phyloP scores from a whole-genome alignment of 345 rosid species.

The Salix purpurea region DNA sequence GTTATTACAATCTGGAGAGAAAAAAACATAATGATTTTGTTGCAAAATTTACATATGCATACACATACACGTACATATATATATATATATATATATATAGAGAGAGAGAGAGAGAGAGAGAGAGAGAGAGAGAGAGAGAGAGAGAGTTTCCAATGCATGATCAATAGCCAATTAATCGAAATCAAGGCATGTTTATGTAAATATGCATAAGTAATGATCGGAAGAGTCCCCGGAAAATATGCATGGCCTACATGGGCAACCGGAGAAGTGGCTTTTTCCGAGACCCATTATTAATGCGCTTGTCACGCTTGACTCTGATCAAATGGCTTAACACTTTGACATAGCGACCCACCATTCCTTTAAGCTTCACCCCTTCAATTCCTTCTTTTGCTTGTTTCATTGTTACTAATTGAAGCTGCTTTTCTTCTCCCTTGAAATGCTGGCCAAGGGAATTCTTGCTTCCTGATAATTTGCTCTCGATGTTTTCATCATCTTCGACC shows the following conservation, averaged over 20 bases:
- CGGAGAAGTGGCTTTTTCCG: slow-evolving; percentile 23
- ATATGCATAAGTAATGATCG: neutral
- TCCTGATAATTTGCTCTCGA: neutral
- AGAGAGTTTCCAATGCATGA: neutral
- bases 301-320: slow-evolving; percentile 48
- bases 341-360: slow-evolving; percentile 59
- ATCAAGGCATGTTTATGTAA: too few relatives aligned
- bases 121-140: too few relatives aligned
- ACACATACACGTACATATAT: too few relatives aligned
- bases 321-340: slow-evolving; percentile 55
- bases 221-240: neutral
- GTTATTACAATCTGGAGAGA: too few relatives aligned
- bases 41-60: too few relatives aligned
- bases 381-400: slow-evolving; percentile 22
- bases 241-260: slow-evolving; percentile 12
- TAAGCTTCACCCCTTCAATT: slow-evolving; percentile 33
- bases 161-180: too few relatives aligned
- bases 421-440: slow-evolving; percentile 44
- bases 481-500: neutral
- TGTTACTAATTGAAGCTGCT: slow-evolving; percentile 42
- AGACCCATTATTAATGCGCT: slow-evolving; percentile 5
- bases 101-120: too few relatives aligned
- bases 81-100: too few relatives aligned
- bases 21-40: too few relatives aligned
- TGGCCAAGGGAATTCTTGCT: slow-evolving; percentile 45